Base-by-base conservation (phyloP, 257 asterid species). In the Solanum virginianum region DNA sequence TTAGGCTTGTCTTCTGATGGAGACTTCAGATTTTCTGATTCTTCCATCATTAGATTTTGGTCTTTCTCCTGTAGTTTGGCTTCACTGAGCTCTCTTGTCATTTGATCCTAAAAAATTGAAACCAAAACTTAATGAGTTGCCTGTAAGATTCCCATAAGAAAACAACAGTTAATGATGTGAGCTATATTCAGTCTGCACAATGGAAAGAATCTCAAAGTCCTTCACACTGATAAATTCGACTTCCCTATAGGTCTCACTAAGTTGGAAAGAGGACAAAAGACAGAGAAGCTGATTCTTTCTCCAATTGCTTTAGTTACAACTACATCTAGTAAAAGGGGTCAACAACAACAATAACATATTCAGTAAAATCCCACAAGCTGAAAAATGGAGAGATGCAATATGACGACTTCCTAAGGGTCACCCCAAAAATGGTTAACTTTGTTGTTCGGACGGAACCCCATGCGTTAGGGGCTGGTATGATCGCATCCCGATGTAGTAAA, bases 21-120 rank as follows among this genome's bases (percentile, higher is more conserved):
- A 17, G 81, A 65, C 60, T 80, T 71, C 39, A 82, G 87, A 85
- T 85, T 87, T 59, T 74, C 87, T 22, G 86, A 86, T 81, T 89
- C 92, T 47, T 89, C 90, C 41, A 84, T 85, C 32, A 70, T 84
- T 51, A 83, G 86, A 75, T 68, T 59, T n/a, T 84, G 86, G 41
- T 83, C 89, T 41, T 90, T 83, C 53, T 85, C 91, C 74, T 75
- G 86, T 56, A 80, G 68, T 68, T 62, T 82, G 22, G 79, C 83
- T 84, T 87, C 89, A 41, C 83, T 65, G 26, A 20, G 47, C 55
- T 91, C 94, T 74, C 63, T 85, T 49, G 87, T 84, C 83, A 70
- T 80, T 77, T 87, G 88, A 39, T 89, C 94, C 97, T 95, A 83
- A 82, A 88, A 87, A 80, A 66, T 85, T 56, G 57, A 53, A 55